phyloP scores from a whole-genome alignment of 2,329 filamentous ascomycete genomes.

The Cryphonectria naterciae region DNA sequence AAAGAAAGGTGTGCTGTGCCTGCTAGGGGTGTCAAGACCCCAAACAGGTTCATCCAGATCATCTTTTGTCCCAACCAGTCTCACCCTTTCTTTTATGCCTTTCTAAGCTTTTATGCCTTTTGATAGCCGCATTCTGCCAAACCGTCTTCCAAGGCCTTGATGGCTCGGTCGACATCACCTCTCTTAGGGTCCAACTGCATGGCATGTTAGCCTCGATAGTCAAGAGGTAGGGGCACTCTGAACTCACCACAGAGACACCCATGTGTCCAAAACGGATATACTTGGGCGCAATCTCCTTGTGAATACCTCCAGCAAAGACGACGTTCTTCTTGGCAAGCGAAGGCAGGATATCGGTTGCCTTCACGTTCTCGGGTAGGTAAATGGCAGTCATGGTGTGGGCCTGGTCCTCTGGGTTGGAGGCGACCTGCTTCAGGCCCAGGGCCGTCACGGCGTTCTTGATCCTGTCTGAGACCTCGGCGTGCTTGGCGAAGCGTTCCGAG shows the following conservation, averaged over 20 bases:
- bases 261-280: constrained; percentile 98
- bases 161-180: constrained; percentile 81
- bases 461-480: constrained; percentile 78
- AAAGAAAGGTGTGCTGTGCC: neutral
- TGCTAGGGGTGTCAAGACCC: neutral
- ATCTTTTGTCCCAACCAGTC: constrained; percentile 11
- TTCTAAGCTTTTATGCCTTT: constrained; percentile 42
- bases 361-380: constrained; percentile 84
- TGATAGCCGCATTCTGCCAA: constrained; percentile 74
- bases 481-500: constrained; percentile 79
- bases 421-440: constrained; percentile 85
- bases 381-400: constrained; percentile 98
- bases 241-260: constrained; percentile 83
- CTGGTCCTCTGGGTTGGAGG: constrained; percentile 83
- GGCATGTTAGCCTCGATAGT: constrained; percentile 4
- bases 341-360: constrained; percentile 81
- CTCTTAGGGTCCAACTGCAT: constrained; percentile 72
- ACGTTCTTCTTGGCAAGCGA: constrained; percentile 85
- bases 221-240: neutral
- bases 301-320: constrained; percentile 91
- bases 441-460: constrained; percentile 83
- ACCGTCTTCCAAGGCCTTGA: constrained; percentile 75
- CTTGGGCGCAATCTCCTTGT: constrained; percentile 91
- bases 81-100: constrained; percentile 24
- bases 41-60: neutral